These are phyloP conservation scores for Aspergillus sojae DNA, from an alignment of 2,329 filamentous ascomycete species.

Conservation along the genomic window DNA sequence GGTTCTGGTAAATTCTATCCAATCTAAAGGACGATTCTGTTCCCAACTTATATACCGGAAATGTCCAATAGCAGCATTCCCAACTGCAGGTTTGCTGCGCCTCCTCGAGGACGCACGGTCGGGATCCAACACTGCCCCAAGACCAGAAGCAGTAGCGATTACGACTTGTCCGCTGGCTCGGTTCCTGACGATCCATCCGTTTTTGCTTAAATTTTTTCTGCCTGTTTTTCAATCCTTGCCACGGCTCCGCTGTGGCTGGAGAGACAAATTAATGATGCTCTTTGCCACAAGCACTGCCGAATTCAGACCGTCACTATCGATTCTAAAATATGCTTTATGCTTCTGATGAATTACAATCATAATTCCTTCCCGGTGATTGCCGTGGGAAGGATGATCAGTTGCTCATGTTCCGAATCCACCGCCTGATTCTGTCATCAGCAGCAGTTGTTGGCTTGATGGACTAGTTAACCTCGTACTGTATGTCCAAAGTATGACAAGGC, in stretches of 20 bases:
- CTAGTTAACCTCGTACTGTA: not conserved
- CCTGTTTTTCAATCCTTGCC: constrained; percentile 2
- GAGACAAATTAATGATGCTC: not conserved
- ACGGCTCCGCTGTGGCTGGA: constrained; percentile 2
- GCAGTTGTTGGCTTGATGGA: not conserved
- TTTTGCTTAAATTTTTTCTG: constrained; percentile 1
- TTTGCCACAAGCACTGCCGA: not conserved
- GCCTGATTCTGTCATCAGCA: not conserved
- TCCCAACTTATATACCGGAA: not conserved
- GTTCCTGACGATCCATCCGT: constrained; percentile 8
- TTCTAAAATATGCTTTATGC: not conserved
- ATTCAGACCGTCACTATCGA: not conserved
- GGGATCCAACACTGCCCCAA: constrained; percentile 2
- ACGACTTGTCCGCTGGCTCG: not conserved
- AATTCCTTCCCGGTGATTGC: not conserved
- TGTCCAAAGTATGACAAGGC: not conserved
- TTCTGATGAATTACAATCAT: not conserved
- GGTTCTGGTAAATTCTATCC: not conserved
- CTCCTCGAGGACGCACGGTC: not conserved
- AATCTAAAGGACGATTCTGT: not conserved
- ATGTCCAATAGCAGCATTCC: not conserved
- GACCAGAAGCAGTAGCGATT: not conserved
- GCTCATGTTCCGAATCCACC: not conserved
- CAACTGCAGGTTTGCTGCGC: not conserved
- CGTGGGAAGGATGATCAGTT: not conserved